A percentile compares a stretch with the other conserved stretches of the same genome.
Conservation (phyloP, 163 green algal species). For the Volvox carteri region DNA sequence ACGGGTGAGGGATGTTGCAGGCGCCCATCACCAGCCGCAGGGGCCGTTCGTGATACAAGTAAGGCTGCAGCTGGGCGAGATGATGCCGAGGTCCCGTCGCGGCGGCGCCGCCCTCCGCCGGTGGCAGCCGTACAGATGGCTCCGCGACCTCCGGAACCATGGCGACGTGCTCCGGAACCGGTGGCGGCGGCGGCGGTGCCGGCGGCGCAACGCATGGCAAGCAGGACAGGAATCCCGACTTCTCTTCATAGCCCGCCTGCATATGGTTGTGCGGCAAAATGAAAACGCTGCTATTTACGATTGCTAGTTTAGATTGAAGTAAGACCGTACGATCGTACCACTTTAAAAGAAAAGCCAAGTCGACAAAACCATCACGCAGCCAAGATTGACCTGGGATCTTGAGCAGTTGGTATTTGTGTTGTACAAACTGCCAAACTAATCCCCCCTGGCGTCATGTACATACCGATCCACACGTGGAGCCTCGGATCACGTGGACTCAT, state of each 20-base stretch:
- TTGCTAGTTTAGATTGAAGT: too few relatives aligned
- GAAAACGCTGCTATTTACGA: too few relatives aligned
- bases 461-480: too few relatives aligned
- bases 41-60: neutral
- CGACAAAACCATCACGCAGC: too few relatives aligned
- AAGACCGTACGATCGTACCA: too few relatives aligned
- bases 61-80: neutral
- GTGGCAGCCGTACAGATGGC: conserved; percentile 27
- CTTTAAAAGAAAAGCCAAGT: too few relatives aligned
- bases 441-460: too few relatives aligned
- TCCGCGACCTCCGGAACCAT: conserved; percentile 25
- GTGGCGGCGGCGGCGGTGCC: conserved; percentile 28
- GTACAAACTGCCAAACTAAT: too few relatives aligned
- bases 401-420: neutral
- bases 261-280: too few relatives aligned
- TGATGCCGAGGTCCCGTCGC: neutral
- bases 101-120: neutral
- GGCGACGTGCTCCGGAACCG: conserved; percentile 34
- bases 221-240: neutral
- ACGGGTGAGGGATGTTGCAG: conserved; percentile 43
- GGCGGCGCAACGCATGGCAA: neutral
- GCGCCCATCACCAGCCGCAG: conserved; percentile 35
- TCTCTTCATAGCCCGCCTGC: conserved; percentile 24
- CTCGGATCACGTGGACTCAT: too few relatives aligned
- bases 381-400: neutral